These are phyloP conservation scores for Mortierella sp. DNA, from an alignment of 371 early-diverging fungal genomes.

Conservation along the genomic window DNA sequence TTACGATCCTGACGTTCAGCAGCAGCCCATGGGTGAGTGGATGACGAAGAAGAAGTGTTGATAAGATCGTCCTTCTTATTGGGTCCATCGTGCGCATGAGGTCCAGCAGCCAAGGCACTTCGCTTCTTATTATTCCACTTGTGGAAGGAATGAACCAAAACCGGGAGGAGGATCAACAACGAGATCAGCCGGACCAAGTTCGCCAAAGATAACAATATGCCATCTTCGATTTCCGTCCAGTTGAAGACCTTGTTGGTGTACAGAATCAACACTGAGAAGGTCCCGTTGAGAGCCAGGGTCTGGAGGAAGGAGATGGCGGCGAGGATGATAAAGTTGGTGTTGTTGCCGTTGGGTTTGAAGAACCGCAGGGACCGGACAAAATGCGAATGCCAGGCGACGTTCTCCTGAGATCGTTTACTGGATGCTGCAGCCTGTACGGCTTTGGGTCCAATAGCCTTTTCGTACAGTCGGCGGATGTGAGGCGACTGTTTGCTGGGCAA, in stretches of 20 bases:
- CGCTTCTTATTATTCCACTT: slow-evolving; percentile 4
- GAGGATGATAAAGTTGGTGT: slow-evolving; percentile 44
- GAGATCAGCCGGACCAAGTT: slow-evolving; percentile 29
- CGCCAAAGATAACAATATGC: slow-evolving; percentile 29
- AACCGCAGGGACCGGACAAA: slow-evolving; percentile 21
- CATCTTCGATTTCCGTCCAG: slow-evolving; percentile 47
- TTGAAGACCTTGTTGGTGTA: slow-evolving; percentile 41
- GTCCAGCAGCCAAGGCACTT: not conserved
- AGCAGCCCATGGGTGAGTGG: not conserved
- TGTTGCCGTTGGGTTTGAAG: slow-evolving; percentile 38
- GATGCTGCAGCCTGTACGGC: not conserved
- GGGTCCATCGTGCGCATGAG: not conserved
- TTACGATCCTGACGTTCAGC: slow-evolving; percentile 2
- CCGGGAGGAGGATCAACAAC: slow-evolving; percentile 31
- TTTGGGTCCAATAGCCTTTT: slow-evolving; percentile 14
- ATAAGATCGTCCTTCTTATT: not conserved
- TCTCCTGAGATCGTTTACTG: not conserved
- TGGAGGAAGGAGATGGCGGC: slow-evolving; percentile 36
- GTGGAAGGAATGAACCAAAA: slow-evolving; percentile 25
- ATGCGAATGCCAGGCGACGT: slow-evolving; percentile 37
- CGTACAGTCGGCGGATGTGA: slow-evolving; percentile 34
- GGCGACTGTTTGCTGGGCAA: slow-evolving; percentile 34
- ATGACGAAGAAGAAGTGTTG: not conserved
- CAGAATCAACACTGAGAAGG: slow-evolving; percentile 38
- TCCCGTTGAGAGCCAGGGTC: slow-evolving; percentile 41